phyloP scores from a whole-genome alignment of 1,284 basidiomycete species.

The Rhodotorula mucilaginosa region DNA sequence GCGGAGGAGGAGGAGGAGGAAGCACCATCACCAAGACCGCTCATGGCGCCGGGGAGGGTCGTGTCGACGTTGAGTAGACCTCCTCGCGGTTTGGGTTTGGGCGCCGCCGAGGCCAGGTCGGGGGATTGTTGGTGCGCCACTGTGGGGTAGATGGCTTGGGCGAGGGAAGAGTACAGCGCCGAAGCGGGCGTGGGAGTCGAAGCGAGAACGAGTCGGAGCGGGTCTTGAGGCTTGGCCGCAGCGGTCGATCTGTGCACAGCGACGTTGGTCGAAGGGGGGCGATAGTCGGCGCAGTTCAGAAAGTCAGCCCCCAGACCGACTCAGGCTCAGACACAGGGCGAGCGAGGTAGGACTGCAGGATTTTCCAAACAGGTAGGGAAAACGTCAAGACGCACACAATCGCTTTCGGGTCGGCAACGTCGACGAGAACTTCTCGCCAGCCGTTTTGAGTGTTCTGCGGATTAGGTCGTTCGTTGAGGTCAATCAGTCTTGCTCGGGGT shows the following conservation, averaged over 20 bases:
- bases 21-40: no score
- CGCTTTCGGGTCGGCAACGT: slow-evolving; percentile 48
- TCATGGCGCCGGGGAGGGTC: slow-evolving; percentile 17
- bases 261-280: no score
- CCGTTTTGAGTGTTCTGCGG: slow-evolving; percentile 69
- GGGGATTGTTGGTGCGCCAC: slow-evolving; percentile 7
- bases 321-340: no score
- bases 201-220: slow-evolving; percentile 42
- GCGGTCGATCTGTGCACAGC: slow-evolving; percentile 16
- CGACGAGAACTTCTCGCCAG: slow-evolving; percentile 84
- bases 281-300: neutral
- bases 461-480: no score
- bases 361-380: no score
- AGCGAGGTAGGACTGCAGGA: no score
- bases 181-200: slow-evolving; percentile 40
- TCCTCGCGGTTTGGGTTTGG: neutral
- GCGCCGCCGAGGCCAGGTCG: neutral
- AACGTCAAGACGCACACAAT: slow-evolving; percentile 18
- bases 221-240: neutral
- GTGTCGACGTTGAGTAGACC: slow-evolving; percentile 34
- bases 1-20: slow-evolving; percentile 59
- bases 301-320: no score
- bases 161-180: slow-evolving; percentile 36
- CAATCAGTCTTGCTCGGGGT: neutral
- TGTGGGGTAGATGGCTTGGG: slow-evolving; percentile 8